A percentile compares a stretch with the other conserved stretches of the same genome.
Conservation (phyloP, 495 filamentous ascomycete genomes). For the Hypomontagnella submonticulosa region DNA sequence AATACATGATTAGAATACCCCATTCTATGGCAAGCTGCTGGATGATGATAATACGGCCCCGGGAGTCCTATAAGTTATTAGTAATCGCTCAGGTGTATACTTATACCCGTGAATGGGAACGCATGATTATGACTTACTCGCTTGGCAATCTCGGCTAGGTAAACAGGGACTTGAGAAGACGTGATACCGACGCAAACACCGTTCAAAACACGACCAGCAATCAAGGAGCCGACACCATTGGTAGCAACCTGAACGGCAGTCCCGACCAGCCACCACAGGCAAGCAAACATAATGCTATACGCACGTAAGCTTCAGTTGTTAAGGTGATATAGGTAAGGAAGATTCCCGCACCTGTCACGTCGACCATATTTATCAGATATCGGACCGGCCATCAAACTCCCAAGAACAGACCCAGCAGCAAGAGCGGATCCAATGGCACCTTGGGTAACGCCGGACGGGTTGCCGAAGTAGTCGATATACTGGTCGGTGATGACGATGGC, state of each 20-base stretch:
- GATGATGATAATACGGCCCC: conserved; percentile 75
- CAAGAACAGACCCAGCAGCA: conserved; percentile 73
- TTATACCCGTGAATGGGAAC: neutral
- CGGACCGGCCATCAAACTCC: conserved; percentile 70
- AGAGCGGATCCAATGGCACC: conserved; percentile 74
- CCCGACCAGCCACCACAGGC: conserved; percentile 76
- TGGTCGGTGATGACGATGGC: conserved; percentile 77
- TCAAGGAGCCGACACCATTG: conserved; percentile 69
- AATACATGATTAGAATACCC: conserved; percentile 66
- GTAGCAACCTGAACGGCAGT: conserved; percentile 73
- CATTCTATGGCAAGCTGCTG: conserved; percentile 83
- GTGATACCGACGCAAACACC: conserved; percentile 80
- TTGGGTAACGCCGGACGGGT: conserved; percentile 70
- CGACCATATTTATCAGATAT: conserved; percentile 75
- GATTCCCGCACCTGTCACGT: conserved; percentile 55
- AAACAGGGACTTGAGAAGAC: conserved; percentile 84
- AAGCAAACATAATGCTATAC: conserved; percentile 69
- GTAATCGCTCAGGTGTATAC: neutral
- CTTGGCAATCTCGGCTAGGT: conserved; percentile 77
- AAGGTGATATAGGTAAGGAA: neutral
- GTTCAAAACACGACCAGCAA: conserved; percentile 77
- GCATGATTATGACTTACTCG: conserved; percentile 62
- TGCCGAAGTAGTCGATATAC: conserved; percentile 74
- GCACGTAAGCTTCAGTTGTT: conserved; percentile 19
- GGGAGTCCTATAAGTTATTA: conserved; percentile 37